Percentiles rank a stretch among this genome's conserved stretches.
phyloP scores from a whole-genome alignment of 2,329 filamentous ascomycete genomes.

The Kalaharituber pfeilii region DNA sequence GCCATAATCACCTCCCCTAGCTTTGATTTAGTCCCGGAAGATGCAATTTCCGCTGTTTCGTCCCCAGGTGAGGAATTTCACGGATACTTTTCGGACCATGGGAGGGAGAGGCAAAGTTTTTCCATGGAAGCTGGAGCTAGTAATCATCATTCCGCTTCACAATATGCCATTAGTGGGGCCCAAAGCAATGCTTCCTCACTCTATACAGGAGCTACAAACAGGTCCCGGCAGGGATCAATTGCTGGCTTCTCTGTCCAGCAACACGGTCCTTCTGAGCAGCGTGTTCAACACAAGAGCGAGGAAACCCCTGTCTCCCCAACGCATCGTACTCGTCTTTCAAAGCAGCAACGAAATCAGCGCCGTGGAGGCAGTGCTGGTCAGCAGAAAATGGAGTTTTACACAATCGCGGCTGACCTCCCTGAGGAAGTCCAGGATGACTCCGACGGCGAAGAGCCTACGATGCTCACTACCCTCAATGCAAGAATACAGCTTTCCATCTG shows the following conservation, averaged over 20 bases:
- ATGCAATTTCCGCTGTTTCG: not conserved
- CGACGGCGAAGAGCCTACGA: not conserved
- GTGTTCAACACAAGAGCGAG: not conserved
- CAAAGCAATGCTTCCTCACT: not conserved
- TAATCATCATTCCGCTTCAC: not conserved
- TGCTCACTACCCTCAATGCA: not conserved
- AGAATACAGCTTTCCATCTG: constrained; percentile 1
- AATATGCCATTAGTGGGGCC: not conserved
- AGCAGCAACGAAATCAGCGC: not conserved
- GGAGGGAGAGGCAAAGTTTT: not conserved
- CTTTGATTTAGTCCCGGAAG: not conserved
- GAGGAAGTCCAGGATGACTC: not conserved
- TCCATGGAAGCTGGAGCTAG: not conserved
- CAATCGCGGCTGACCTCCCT: not conserved
- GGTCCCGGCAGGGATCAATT: not conserved
- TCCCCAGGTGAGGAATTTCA: not conserved
- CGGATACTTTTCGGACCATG: not conserved
- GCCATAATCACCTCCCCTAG: not conserved
- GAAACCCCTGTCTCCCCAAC: not conserved
- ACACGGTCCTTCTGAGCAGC: not conserved
- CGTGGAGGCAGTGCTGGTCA: not conserved
- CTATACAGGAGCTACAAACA: no score
- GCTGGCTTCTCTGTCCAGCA: not conserved
- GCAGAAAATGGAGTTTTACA: not conserved
- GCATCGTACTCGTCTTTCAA: not conserved